phyloP scores from a whole-genome alignment of 495 filamentous ascomycete genomes.

The Tetracladium marchalianum region DNA sequence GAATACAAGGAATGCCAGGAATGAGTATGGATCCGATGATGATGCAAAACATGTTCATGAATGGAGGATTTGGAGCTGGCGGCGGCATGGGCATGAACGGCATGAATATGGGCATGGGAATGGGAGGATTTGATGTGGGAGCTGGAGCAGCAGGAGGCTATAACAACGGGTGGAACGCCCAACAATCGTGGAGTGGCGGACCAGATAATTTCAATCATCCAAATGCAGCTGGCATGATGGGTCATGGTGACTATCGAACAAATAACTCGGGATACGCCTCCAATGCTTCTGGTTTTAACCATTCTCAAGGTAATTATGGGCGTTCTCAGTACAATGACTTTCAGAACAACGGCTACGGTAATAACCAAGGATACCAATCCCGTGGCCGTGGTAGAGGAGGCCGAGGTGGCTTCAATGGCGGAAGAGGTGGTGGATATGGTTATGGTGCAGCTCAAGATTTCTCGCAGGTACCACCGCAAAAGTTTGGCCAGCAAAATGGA shows the following conservation, averaged over 20 bases:
- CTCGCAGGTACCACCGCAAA: slow-evolving; percentile 19
- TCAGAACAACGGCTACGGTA: slow-evolving; percentile 36
- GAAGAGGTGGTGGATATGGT: slow-evolving; percentile 23
- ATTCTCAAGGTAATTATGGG: slow-evolving; percentile 46
- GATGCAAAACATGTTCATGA: slow-evolving; percentile 82
- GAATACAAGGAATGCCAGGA: slow-evolving; percentile 54
- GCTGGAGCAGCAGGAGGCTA: slow-evolving; percentile 15
- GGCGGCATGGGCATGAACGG: slow-evolving; percentile 86
- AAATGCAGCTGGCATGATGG: slow-evolving; percentile 58
- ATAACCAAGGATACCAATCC: slow-evolving; percentile 44
- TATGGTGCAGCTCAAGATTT: slow-evolving; percentile 19
- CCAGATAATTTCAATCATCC: slow-evolving; percentile 55
- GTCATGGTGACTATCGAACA: slow-evolving; percentile 70
- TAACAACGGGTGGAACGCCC: slow-evolving; percentile 50
- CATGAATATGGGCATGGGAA: slow-evolving; percentile 85
- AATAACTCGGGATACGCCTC: slow-evolving; percentile 63
- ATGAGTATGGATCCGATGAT: slow-evolving; percentile 85
- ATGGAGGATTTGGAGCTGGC: slow-evolving; percentile 63
- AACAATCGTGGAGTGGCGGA: slow-evolving; percentile 70
- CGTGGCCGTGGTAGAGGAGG: slow-evolving; percentile 59
- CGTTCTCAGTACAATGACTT: slow-evolving; percentile 53
- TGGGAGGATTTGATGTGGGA: slow-evolving; percentile 60
- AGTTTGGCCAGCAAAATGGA: slow-evolving; percentile 12
- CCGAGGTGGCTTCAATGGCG: slow-evolving; percentile 33
- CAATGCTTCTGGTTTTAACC: slow-evolving; percentile 36